Evolutionary conservation across 805 yeast genomes (phyloP), one percentile per base, ranked within the genome.

Genomic region (Yarrowia deformans): DNA sequence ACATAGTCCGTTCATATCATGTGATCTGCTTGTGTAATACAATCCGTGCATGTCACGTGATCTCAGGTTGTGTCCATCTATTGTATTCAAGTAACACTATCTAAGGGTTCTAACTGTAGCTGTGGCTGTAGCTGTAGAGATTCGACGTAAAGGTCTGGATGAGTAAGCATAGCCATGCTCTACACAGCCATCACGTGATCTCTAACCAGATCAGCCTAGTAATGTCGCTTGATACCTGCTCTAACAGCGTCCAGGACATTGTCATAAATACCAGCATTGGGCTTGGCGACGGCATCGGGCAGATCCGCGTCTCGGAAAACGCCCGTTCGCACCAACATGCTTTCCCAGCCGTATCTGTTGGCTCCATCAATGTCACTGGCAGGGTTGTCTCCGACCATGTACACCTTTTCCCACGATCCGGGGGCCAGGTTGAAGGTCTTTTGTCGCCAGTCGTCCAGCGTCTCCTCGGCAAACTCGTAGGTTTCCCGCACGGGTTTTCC

Each of bases 311-410:
- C 91, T 70, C 82, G 81, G 77, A 87, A 95, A 5, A 95, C 98
- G 0, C 99, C 99, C 0, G 98, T 90, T 71, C 88, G 83, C 34
- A 95, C 91, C 55, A 95, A 83, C 45, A 92, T 85, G 13, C 95
- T 88, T 61, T 89, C 87, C 98, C 98, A 95, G 3, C 97, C 97
- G 76, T 88, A 88, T 63, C 81, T 81, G 73, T 90, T 88, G 7
- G 97, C 99, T 0, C 99, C 99, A 69, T 84, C 83, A 68, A 95
- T 95, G 77, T 95, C 99, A 64, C 93, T 86, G 37, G 89, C 95
- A 4, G 98, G 98, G 77, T 95, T 95, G 79, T 95, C 99, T 37
- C 99, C 99, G 43, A 95, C 91, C 99, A 95, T 95, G 79, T 84
- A 93, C 1, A 95, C 89, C n/a, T 84, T 78, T 45, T 81, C 80